phyloP scores from a whole-genome alignment of 768 basidiomycete genomes.

The Leccinum obscurum region DNA sequence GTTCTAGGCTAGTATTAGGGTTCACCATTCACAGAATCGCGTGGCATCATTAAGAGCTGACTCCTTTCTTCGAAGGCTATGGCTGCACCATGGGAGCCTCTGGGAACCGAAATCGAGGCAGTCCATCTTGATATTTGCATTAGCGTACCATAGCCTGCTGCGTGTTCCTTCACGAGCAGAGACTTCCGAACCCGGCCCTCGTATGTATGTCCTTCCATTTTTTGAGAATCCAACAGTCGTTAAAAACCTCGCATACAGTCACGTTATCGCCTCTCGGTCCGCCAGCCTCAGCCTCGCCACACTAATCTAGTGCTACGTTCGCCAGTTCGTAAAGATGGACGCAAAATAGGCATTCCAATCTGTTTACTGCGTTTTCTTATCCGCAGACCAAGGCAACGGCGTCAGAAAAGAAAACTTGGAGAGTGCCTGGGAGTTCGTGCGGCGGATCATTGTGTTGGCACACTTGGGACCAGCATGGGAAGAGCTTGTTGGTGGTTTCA shows the following conservation, averaged over 20 bases:
- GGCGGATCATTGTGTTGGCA: constrained; percentile 76
- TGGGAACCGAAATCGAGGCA: constrained; percentile 87
- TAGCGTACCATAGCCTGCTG: constrained; percentile 91
- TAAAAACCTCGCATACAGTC: constrained; percentile 43
- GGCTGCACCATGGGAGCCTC: constrained; percentile 84
- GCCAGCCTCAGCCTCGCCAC: constrained; percentile 82
- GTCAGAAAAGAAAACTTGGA: constrained; percentile 86
- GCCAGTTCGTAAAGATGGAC: constrained; percentile 90
- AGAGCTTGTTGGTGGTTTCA: constrained; percentile 91
- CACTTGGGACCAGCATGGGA: constrained; percentile 86
- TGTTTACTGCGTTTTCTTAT: constrained; percentile 82
- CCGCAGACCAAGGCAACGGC: constrained; percentile 65
- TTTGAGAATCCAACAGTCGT: not conserved
- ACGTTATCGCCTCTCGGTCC: constrained; percentile 65
- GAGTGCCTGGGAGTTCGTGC: constrained; percentile 74
- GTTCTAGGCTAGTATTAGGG: constrained; percentile 1
- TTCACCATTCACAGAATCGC: not conserved
- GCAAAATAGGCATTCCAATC: constrained; percentile 94
- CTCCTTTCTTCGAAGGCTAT: constrained; percentile 65
- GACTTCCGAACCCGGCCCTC: constrained; percentile 78
- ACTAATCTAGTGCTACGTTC: constrained; percentile 88
- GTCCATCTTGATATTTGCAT: constrained; percentile 91
- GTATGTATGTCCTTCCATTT: constrained; percentile 58
- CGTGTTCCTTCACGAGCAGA: constrained; percentile 81
- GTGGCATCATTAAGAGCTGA: too few species aligned